Evolutionary conservation across 2,329 filamentous ascomycete species (phyloP).

Genomic region (Escovopsis sp.): DNA sequence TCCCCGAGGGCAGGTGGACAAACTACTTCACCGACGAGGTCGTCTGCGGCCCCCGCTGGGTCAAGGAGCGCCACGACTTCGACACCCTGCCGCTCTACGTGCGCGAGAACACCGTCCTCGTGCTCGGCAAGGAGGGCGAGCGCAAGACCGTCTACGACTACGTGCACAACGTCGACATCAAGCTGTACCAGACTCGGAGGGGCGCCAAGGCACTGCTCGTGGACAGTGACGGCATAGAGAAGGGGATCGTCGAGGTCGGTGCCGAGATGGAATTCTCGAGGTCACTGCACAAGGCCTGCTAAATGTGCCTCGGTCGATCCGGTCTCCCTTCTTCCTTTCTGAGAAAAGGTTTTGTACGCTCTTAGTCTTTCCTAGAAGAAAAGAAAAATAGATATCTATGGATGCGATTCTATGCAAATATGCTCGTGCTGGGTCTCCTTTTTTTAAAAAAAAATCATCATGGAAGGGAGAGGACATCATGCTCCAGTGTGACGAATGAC

Average conservation of each 20-base stretch:
- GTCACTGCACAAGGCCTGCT: too few relatives aligned
- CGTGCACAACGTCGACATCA: constrained; percentile 30
- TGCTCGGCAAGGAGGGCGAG: constrained; percentile 26
- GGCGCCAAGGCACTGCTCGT: constrained; percentile 29
- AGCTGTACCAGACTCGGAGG: constrained; percentile 26
- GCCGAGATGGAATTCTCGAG: not conserved
- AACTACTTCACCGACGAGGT: constrained; percentile 33
- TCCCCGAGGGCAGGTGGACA: constrained; percentile 35
- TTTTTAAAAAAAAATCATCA: too few relatives aligned
- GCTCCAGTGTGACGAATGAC: too few relatives aligned
- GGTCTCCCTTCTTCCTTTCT: too few relatives aligned
- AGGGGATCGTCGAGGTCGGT: not conserved
- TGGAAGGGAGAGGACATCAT: too few relatives aligned
- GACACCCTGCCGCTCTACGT: constrained; percentile 44
- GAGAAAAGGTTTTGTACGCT: too few relatives aligned
- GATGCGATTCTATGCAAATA: too few relatives aligned
- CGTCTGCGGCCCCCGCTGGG: constrained; percentile 39
- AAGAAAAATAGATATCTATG: too few relatives aligned
- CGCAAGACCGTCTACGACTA: constrained; percentile 32
- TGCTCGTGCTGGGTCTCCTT: too few relatives aligned
- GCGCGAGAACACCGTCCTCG: constrained; percentile 35
- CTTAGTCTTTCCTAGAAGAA: too few relatives aligned
- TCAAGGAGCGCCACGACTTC: constrained; percentile 44
- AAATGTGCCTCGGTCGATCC: too few relatives aligned
- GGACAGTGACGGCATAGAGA: constrained; percentile 24